Conservation (phyloP, 805 yeast genomes). For the Wickerhamiella alocasiicola region DNA sequence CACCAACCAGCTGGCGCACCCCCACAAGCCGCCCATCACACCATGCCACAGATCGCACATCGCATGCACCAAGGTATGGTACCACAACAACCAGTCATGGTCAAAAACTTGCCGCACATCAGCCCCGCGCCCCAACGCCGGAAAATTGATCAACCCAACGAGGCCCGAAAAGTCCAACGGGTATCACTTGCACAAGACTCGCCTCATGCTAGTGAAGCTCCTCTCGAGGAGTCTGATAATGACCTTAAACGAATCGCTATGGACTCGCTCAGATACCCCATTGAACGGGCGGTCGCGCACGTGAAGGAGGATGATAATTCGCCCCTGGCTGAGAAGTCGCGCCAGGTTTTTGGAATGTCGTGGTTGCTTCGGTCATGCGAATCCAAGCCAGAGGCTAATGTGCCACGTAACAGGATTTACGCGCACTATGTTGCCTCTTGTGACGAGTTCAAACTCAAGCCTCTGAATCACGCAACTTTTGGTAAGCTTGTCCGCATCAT, state of each 20-base stretch:
- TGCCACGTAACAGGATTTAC: conserved; percentile 55
- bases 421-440: conserved; percentile 52
- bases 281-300: conserved; percentile 14
- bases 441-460: conserved; percentile 38
- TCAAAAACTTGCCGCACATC: not conserved
- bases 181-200: conserved; percentile 2
- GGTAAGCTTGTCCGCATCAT: conserved; percentile 59
- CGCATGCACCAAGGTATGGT: not conserved
- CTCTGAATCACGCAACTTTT: conserved; percentile 65
- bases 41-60: conserved; percentile 3
- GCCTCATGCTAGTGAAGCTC: conserved; percentile 3
- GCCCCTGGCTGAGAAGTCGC: conserved; percentile 23
- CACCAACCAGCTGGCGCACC: conserved; percentile 1
- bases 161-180: conserved; percentile 3
- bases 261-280: conserved; percentile 14
- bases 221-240: conserved; percentile 9
- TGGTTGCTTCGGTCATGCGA: conserved; percentile 63
- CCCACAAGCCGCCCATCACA: not conserved
- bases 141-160: not conserved
- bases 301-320: conserved; percentile 15
- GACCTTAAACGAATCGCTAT: conserved; percentile 15
- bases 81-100: not conserved
- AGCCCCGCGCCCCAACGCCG: conserved; percentile 6
- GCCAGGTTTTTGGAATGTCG: conserved; percentile 68
- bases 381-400: conserved; percentile 37